Base-by-base conservation (phyloP, 75 land plant species). In the Pinus taeda region DNA sequence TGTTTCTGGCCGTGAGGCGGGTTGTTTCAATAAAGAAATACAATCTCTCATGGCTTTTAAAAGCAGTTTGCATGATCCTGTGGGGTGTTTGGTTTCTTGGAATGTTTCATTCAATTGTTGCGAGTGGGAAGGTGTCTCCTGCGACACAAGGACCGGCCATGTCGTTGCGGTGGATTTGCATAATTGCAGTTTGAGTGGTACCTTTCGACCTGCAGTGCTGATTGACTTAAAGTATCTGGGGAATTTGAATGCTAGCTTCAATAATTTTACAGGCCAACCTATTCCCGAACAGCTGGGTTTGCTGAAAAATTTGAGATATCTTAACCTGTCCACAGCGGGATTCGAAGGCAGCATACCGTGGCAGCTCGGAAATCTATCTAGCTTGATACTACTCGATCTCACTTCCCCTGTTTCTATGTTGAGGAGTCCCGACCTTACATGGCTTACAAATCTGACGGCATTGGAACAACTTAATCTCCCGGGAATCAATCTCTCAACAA, bases 271-370 rank as follows among this genome's bases (percentile, higher is more conserved):
- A 24, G 82, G 75, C 4, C 57, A 20, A 15, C 22, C 58, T 33
- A 74, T 83, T 55, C 85, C 85, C 42, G 42, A 42, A 15, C 72
- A 80, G 30, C 21, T 83, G 3, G 78, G 82, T n/a, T 64, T 75
- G 15, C 21, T 83, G 61, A 37, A 53, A 30, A 60, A 49, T 6
- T 63, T 83, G 45, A 49, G 15, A 26, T 77, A 83, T 59, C 72
- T 63, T 2, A 26, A 4, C 39, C 69, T 65, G 18, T 65, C 69
- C 69, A 65, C 14, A 17, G 15, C 69, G 1, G 69, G 39, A 15
- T 65, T 65, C 3, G 29, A 15, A 29, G 69, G 42, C 1, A 6
- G 15, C 20, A 2, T 65, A 1, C 39, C 69, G 4, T 33, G 29
- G 6, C 15, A 65, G 42, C 15, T 65, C 37, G 69, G 69, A 33